Percentiles rank a stretch among this genome's conserved stretches.
phyloP scores from a whole-genome alignment of 2,329 filamentous ascomycete species.

The Aureobasidium leucospermi region DNA sequence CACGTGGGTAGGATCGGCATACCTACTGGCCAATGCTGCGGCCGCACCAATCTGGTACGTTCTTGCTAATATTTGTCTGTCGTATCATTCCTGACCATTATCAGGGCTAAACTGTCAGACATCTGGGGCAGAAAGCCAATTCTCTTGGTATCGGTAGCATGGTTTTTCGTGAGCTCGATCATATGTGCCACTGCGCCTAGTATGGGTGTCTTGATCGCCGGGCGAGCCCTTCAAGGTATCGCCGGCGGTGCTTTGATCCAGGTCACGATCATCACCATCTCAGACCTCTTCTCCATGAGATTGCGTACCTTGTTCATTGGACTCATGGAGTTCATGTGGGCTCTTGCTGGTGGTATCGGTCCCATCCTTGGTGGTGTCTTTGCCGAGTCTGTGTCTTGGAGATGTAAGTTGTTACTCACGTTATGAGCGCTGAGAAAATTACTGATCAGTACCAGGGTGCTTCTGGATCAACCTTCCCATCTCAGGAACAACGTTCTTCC shows the following conservation, averaged over 20 bases:
- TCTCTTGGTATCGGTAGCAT: constrained; percentile 39
- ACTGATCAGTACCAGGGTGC: constrained; percentile 2
- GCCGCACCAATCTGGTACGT: constrained; percentile 18
- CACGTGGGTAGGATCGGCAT: constrained; percentile 62
- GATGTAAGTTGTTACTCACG: constrained; percentile 17
- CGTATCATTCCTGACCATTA: not conserved
- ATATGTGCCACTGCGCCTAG: constrained; percentile 41
- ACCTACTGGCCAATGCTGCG: constrained; percentile 19
- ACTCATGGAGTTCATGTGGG: constrained; percentile 48
- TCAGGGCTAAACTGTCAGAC: constrained; percentile 47
- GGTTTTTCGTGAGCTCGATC: constrained; percentile 45
- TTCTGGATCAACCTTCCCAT: constrained; percentile 51
- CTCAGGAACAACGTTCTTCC: constrained; percentile 39
- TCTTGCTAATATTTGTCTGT: not conserved
- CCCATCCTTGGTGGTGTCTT: constrained; percentile 40
- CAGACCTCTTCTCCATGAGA: constrained; percentile 47
- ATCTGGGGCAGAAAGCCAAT: constrained; percentile 53
- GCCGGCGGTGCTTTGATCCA: constrained; percentile 48
- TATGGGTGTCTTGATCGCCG: constrained; percentile 48
- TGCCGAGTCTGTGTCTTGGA: constrained; percentile 31
- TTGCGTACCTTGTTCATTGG: constrained; percentile 39
- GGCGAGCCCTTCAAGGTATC: constrained; percentile 47
- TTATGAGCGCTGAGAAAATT: not conserved
- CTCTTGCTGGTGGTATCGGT: constrained; percentile 45
- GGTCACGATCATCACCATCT: constrained; percentile 46